Conservation (phyloP, 768 basidiomycete genomes). For the Ramaria sp. region DNA sequence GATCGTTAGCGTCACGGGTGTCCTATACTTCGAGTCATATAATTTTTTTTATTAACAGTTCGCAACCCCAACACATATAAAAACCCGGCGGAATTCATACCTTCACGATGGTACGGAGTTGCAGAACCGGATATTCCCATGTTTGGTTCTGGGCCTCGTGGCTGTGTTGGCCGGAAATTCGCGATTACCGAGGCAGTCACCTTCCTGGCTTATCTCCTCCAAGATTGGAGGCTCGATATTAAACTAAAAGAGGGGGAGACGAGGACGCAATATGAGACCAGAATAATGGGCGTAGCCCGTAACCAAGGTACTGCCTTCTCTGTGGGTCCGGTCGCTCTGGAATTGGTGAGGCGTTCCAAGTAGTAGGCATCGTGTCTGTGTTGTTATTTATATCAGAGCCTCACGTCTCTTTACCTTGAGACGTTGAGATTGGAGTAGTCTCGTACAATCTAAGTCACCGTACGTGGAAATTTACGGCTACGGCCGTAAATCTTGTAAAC, state of each 20-base stretch:
- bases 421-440: no score
- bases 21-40: constrained; percentile 6
- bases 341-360: constrained; percentile 11
- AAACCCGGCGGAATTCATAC: constrained; percentile 36
- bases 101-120: constrained; percentile 39
- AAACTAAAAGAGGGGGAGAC: constrained; percentile 30
- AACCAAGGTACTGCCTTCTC: constrained; percentile 14
- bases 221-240: constrained; percentile 44
- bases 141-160: constrained; percentile 33
- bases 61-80: constrained; percentile 41
- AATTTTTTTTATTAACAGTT: constrained; percentile 22
- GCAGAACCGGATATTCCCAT: constrained; percentile 13
- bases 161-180: constrained; percentile 47
- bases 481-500: no score
- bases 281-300: constrained; percentile 12
- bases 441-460: no score
- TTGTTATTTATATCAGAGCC: no score
- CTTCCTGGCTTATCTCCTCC: constrained; percentile 40
- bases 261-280: constrained; percentile 14
- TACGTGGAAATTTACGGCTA: no score
- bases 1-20: not conserved
- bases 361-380: no score
- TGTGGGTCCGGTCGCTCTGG: constrained; percentile 13
- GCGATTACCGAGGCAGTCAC: constrained; percentile 41
- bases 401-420: no score